phyloP scores from a whole-genome alignment of 1,139 yeast species.

The Suhomyces atakaporum region DNA sequence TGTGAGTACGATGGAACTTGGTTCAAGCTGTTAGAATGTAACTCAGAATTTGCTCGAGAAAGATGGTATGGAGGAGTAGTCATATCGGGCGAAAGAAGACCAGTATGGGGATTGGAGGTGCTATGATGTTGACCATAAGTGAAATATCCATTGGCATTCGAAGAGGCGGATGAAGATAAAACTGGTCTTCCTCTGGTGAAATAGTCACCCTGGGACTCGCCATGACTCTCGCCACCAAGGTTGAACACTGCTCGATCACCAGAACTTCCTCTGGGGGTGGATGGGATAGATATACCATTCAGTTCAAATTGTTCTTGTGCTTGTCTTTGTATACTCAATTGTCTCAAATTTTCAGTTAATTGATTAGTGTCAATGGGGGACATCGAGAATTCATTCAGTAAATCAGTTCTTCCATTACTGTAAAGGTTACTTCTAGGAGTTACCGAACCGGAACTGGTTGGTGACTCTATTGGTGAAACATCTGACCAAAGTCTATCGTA shows the following conservation, averaged over 20 bases:
- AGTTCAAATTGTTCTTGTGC: slow-evolving; percentile 27
- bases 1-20: slow-evolving; percentile 82
- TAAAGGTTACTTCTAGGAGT: slow-evolving; percentile 39
- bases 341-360: slow-evolving; percentile 55
- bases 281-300: slow-evolving; percentile 3
- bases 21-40: slow-evolving; percentile 39
- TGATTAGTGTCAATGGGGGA: slow-evolving; percentile 45
- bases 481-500: slow-evolving; percentile 86
- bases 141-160: slow-evolving; percentile 14
- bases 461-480: slow-evolving; percentile 59
- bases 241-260: slow-evolving; percentile 41
- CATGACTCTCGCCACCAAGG: slow-evolving; percentile 12
- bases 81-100: slow-evolving; percentile 34
- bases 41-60: slow-evolving; percentile 59
- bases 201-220: slow-evolving; percentile 22
- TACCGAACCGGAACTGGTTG: slow-evolving; percentile 52
- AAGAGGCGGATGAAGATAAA: slow-evolving; percentile 7
- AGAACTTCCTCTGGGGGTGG: slow-evolving; percentile 8
- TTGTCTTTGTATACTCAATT: slow-evolving; percentile 54
- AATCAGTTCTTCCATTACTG: slow-evolving; percentile 16
- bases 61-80: slow-evolving; percentile 57
- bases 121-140: neutral
- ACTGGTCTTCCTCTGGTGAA: slow-evolving; percentile 20
- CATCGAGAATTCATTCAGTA: slow-evolving; percentile 36
- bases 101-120: slow-evolving; percentile 18